Evolutionary conservation across 441 rosid genomes (phyloP).

Genomic region (Erysimum pusillum): DNA sequence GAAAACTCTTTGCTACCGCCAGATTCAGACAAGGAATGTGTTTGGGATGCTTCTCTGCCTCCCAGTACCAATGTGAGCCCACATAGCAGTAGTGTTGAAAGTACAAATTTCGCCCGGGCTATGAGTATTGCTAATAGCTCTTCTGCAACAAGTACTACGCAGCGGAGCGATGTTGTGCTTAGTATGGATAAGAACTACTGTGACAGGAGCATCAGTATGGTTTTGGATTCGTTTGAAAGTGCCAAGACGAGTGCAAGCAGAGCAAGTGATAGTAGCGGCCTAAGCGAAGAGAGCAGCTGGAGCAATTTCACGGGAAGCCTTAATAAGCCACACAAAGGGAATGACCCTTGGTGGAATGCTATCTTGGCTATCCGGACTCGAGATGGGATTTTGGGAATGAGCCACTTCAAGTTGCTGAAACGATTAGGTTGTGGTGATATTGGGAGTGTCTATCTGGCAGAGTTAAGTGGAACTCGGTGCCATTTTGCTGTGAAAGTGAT

Average conservation of each 20-base stretch:
- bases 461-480: constrained; percentile 85
- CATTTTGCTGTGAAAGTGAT: constrained; percentile 96
- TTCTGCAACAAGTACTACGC: constrained; percentile 62
- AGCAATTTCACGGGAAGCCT: constrained; percentile 86
- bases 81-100: constrained; percentile 85
- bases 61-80: constrained; percentile 94
- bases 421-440: constrained; percentile 98
- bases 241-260: constrained; percentile 86
- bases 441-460: constrained; percentile 94
- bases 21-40: constrained; percentile 87
- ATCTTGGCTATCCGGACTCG: constrained; percentile 84
- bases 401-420: constrained; percentile 88
- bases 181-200: constrained; percentile 71
- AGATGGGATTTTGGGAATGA: constrained; percentile 91
- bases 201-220: constrained; percentile 71
- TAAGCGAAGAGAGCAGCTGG: constrained; percentile 98
- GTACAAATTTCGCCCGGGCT: constrained; percentile 72
- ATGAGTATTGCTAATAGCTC: constrained; percentile 90
- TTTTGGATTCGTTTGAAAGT: constrained; percentile 90
- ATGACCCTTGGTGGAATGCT: constrained; percentile 98
- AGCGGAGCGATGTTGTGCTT: constrained; percentile 80
- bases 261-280: constrained; percentile 92
- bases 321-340: constrained; percentile 96
- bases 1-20: constrained; percentile 64
- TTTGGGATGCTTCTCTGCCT: constrained; percentile 96